Conservation (phyloP, 768 basidiomycete species). For the Lyophyllum shimeji region DNA sequence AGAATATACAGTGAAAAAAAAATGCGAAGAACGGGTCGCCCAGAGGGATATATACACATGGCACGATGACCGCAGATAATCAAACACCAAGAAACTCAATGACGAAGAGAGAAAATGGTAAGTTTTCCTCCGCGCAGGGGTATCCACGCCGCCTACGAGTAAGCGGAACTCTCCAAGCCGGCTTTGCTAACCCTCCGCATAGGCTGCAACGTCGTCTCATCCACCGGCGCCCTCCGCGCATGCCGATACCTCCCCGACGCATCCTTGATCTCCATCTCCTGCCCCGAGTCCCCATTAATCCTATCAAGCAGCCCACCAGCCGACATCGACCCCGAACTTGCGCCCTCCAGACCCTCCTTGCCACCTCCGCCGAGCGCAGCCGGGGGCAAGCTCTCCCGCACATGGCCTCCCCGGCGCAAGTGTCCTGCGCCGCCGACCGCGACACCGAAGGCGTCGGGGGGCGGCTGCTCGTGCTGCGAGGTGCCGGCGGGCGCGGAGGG, state of each 20-base stretch:
- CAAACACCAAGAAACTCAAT: neutral
- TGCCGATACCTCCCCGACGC: constrained; percentile 83
- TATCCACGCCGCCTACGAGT: constrained; percentile 13
- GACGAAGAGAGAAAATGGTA: neutral
- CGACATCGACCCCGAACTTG: constrained; percentile 32
- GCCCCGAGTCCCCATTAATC: constrained; percentile 64
- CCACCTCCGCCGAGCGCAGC: constrained; percentile 20
- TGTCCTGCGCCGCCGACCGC: constrained; percentile 38
- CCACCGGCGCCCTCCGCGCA: constrained; percentile 82
- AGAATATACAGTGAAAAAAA: constrained; percentile 5
- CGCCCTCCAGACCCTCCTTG: constrained; percentile 24
- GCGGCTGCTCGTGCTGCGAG: constrained; percentile 21
- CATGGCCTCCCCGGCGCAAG: constrained; percentile 56
- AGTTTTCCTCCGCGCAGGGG: neutral
- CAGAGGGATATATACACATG: constrained; percentile 3
- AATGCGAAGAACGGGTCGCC: neutral
- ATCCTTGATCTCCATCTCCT: constrained; percentile 91
- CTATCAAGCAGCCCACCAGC: constrained; percentile 37
- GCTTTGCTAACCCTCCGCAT: constrained; percentile 91
- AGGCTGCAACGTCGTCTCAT: constrained; percentile 87
- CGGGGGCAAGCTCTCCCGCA: constrained; percentile 76
- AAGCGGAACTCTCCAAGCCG: constrained; percentile 73
- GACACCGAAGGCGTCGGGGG: constrained; percentile 37
- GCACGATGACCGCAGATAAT: neutral
- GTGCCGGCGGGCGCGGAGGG: constrained; percentile 28